Base-by-base conservation (phyloP, 106 monocot species). In the Dioscorea dumetorum region DNA sequence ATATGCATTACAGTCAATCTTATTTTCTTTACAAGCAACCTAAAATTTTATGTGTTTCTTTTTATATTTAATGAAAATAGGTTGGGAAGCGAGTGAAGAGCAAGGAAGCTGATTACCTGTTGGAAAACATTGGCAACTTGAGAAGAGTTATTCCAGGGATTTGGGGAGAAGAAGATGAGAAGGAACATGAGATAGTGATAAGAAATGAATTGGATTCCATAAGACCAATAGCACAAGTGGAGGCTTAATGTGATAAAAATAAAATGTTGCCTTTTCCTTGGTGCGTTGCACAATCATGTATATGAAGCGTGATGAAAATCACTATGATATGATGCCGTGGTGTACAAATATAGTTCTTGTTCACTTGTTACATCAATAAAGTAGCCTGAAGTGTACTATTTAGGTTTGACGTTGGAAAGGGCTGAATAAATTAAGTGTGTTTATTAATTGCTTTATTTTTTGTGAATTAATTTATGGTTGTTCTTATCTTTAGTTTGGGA, bases 41-140 rank as follows among this genome's bases (percentile, higher is more conserved):
- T 48, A 58, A 24, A 33, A 18, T 52, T 58, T 15, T 28, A 41
- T 58, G 21, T 24, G 8, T 16, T 22, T 21, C 0, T 8, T 10
- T 19, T 16, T 28, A 28, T 28, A 28, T 28, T 62, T 63, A 24
- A 11, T 2, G 11, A 4, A 2, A 20, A 9, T 20, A 91, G 91
- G 87, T 91, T 41, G 91, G 91, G 19, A 91, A 87, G 80, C 53
- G 20, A 22, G 66, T 63, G 61, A 82, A 68, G 72, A 84, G 49
- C 11, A 80, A 80, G 9, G 87, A 77, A 58, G 78, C 87, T 5
- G 91, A 91, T 51, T 91, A 87, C 72, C 60, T 76, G 54, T 49
- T 91, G 23, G 77, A 82, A 11, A 70, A 22, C 66, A 80, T 91
- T 50, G 9, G 10, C 23, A 60, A 58, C 59, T 62, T 91, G 24